Conservation (phyloP, 2,329 filamentous ascomycete species). For the Alternaria incomplexa region DNA sequence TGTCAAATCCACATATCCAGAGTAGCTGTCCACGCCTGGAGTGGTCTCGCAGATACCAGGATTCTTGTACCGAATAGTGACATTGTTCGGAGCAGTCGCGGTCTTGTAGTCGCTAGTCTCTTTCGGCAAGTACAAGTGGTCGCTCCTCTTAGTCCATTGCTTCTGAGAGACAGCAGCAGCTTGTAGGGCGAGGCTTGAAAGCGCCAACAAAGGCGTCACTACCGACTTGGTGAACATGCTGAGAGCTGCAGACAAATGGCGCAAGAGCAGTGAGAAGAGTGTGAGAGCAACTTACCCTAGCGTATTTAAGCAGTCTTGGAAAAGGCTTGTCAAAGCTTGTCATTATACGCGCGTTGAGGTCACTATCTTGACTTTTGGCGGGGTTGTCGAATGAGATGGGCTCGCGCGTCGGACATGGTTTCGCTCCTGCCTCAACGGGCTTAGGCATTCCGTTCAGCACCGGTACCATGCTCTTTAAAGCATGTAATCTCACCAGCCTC, state of each 20-base stretch:
- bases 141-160: slow-evolving; percentile 27
- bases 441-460: slow-evolving; percentile 6
- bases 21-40: slow-evolving; percentile 57
- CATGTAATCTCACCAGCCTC: not conserved
- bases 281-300: slow-evolving; percentile 8
- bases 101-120: slow-evolving; percentile 53
- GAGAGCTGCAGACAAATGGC: not conserved
- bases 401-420: not conserved
- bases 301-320: slow-evolving; percentile 23
- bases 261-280: not conserved
- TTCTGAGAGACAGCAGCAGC: slow-evolving; percentile 23
- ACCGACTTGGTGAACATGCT: slow-evolving; percentile 21
- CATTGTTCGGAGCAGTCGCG: slow-evolving; percentile 53
- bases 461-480: not conserved
- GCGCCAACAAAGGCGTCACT: slow-evolving; percentile 14
- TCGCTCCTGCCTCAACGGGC: slow-evolving; percentile 22
- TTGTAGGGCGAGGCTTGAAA: slow-evolving; percentile 19
- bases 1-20: slow-evolving; percentile 50
- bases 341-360: not conserved
- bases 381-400: not conserved
- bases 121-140: slow-evolving; percentile 41
- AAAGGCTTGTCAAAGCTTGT: slow-evolving; percentile 21
- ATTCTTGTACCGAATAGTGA: slow-evolving; percentile 59
- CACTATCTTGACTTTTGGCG: slow-evolving; percentile 15
- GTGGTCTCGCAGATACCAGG: slow-evolving; percentile 62